Conservation (phyloP, 163 green algal species). For the Scenedesmus sp. region DNA sequence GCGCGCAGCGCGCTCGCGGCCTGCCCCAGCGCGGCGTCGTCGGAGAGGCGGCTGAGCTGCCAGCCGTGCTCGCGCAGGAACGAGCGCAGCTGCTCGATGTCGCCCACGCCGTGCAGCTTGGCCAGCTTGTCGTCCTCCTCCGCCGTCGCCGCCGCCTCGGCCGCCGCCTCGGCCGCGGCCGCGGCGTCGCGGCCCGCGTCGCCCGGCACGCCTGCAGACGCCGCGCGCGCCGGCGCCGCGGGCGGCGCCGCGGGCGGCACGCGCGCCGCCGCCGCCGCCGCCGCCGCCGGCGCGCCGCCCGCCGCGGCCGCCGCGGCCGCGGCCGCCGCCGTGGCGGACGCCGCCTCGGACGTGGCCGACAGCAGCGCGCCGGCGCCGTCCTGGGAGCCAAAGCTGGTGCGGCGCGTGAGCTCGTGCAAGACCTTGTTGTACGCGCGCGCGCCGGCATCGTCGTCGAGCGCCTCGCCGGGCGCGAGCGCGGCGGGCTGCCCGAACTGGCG, state of each 20-base stretch:
- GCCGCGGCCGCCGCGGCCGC: background rate
- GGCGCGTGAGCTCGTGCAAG: constrained; percentile 31
- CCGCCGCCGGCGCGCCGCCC: background rate
- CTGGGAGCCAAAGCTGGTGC: background rate
- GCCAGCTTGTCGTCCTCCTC: constrained; percentile 33
- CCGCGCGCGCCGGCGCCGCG: background rate
- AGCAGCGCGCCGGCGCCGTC: background rate
- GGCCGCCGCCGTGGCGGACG: background rate
- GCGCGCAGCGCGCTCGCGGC: background rate
- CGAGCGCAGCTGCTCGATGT: constrained; percentile 19
- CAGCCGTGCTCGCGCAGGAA: constrained; percentile 45
- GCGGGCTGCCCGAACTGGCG: constrained; percentile 32
- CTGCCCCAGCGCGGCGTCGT: background rate
- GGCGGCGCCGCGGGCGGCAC: background rate
- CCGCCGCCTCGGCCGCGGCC: background rate
- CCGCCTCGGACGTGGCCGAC: background rate
- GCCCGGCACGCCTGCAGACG: background rate
- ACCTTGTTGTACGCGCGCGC: constrained; percentile 28
- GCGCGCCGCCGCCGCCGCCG: background rate
- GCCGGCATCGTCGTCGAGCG: constrained; percentile 12
- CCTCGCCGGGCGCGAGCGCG: background rate
- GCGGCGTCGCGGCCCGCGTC: background rate
- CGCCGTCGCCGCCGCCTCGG: background rate
- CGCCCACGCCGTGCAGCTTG: constrained; percentile 12
- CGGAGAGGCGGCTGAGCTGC: constrained; percentile 37